Evolutionary conservation across 2,329 filamentous ascomycete species (phyloP), one percentile per base, ranked within the genome.

Genomic region (Zymoseptoria pseudotritici): DNA sequence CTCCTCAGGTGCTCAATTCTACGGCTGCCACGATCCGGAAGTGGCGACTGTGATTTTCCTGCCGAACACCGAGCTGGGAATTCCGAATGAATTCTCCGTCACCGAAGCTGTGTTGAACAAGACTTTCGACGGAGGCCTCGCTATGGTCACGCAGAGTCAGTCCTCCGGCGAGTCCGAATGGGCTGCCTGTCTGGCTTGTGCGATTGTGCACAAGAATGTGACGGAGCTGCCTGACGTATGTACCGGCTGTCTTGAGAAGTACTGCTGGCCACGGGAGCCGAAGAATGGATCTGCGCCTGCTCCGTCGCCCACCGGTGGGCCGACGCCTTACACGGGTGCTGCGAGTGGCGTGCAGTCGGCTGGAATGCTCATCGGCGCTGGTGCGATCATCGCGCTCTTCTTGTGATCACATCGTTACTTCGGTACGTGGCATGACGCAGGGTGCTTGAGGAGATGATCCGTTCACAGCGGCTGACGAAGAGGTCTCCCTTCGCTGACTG

Each of bases 131-230:
- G 55, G 51, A n/a, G 58, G 58, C 13, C 20, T 58, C 17, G 49
- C 50, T 42, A 63, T 61, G 61, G 57, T 59, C 11, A 61, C 58
- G 2, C 60, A 58, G 42, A 55, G 54, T 13, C 60, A 60, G 46
- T 50, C 20, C 11, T 50, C 20, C 8, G 42, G 26, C 10, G 21
- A 49, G 7, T 21, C 53, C n/a, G 53, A 57, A 9, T 63, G 61
- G 61, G 55, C 61, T 20, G 50, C 56, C 17, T 61, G 58, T 57
- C 13, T 63, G 10, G 61, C 61, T 51, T 63, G 59, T 51, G 61
- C 53, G 17, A 58, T 63, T 19, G 36, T 61, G 24, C 61, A 63
- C 20, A 63, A 63, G 56, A 61, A 42, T n/a, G 56, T 54, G 1
- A 17, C 53, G 7, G 17, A 58, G 1, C 50, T 63, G 46, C 59